phyloP scores from a whole-genome alignment of 139 green algal genomes.

The Chlorella sp. region DNA sequence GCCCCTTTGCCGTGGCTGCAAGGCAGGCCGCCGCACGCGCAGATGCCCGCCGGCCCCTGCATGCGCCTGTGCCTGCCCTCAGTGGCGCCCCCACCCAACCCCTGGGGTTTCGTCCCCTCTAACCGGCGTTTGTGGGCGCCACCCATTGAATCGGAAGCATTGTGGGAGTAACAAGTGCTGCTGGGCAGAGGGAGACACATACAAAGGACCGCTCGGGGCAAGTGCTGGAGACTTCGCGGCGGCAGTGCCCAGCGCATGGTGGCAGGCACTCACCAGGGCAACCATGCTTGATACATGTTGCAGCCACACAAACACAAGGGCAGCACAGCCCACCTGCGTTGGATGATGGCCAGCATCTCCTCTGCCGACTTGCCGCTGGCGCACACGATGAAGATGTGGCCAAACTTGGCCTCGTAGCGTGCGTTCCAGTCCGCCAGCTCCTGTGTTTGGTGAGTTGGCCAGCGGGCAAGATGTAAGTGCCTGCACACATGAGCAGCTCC shows the following conservation, averaged over 20 bases:
- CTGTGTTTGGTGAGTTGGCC: slow-evolving; percentile 15
- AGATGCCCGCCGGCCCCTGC: slow-evolving; percentile 7
- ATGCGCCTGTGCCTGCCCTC: slow-evolving; percentile 18
- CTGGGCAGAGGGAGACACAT: no score
- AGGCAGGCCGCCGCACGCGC: not conserved
- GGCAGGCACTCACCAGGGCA: no score
- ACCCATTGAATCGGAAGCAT: not conserved
- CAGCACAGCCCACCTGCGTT: slow-evolving; percentile 50
- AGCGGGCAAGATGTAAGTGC: not conserved
- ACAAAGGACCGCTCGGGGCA: no score
- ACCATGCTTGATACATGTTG: no score
- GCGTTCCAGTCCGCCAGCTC: slow-evolving; percentile 74
- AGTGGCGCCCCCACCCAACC: slow-evolving; percentile 9
- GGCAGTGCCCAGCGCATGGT: no score
- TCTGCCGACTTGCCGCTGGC: slow-evolving; percentile 71
- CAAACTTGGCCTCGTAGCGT: slow-evolving; percentile 86
- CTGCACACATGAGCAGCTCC: no score
- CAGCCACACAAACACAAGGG: no score
- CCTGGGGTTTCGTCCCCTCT: not conserved
- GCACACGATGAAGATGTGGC: slow-evolving; percentile 96
- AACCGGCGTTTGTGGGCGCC: slow-evolving; percentile 18
- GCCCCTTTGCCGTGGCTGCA: not conserved
- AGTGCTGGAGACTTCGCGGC: no score
- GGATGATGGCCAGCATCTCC: slow-evolving; percentile 73
- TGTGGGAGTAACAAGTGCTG: not conserved